phyloP scores from a whole-genome alignment of 306 rosid genomes.

The Corylus heterophylla region DNA sequence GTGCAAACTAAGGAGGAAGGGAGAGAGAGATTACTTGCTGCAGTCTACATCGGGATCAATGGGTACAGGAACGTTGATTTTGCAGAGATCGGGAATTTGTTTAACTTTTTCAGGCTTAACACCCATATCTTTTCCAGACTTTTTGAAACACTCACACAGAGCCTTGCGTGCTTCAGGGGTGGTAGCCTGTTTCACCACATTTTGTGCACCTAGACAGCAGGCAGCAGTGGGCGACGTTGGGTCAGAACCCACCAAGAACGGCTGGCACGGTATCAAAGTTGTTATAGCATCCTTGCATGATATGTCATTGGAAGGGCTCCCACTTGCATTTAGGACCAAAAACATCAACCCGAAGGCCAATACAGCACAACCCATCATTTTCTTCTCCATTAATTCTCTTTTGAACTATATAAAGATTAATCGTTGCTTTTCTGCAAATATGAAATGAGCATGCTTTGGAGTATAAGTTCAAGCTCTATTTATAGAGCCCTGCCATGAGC shows the following conservation, averaged over 20 bases:
- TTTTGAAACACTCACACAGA: conserved; percentile 23
- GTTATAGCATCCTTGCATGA: conserved; percentile 21
- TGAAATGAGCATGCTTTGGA: not conserved
- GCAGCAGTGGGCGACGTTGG: not conserved
- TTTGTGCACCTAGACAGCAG: conserved; percentile 12
- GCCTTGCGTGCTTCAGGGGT: not conserved
- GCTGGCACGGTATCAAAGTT: conserved; percentile 10
- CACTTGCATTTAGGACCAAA: conserved; percentile 1
- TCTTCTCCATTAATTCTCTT: conserved; percentile 15
- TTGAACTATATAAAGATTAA: not conserved
- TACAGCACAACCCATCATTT: not conserved
- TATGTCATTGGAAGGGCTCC: not conserved
- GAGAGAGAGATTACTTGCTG: conserved; percentile 15
- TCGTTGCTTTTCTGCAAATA: not conserved
- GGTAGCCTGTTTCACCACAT: not conserved
- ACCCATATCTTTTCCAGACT: not conserved
- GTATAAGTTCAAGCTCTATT: not conserved
- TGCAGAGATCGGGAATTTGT: conserved; percentile 15
- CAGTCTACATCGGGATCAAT: conserved; percentile 27
- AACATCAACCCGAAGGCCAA: not conserved
- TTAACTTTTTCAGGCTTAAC: not conserved
- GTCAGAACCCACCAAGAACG: conserved; percentile 6
- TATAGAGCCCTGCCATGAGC: not conserved
- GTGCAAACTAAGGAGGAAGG: no score
- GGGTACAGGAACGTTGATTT: conserved; percentile 21